phyloP scores from a whole-genome alignment of 1,139 yeast genomes.

The Eremothecium gossypii region DNA sequence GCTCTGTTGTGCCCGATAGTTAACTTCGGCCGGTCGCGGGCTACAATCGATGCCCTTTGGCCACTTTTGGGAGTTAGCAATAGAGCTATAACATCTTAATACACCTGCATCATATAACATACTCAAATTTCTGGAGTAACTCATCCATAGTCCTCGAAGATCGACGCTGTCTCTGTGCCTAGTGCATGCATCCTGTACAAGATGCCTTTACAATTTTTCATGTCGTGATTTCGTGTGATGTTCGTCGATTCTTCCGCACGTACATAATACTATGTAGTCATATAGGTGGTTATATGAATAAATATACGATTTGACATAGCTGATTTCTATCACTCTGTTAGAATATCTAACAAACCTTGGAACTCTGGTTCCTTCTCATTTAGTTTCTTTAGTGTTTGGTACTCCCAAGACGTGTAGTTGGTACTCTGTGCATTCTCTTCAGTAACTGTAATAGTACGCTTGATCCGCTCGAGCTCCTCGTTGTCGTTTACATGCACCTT shows the following conservation, averaged over 20 bases:
- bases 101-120: slow-evolving; percentile 6
- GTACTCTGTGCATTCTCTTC: slow-evolving; percentile 16
- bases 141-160: slow-evolving; percentile 7
- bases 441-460: slow-evolving; percentile 47
- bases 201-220: no score
- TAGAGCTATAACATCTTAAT: background rate
- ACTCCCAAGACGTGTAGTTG: slow-evolving; percentile 32
- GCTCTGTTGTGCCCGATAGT: slow-evolving; percentile 11
- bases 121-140: slow-evolving; percentile 12
- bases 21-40: slow-evolving; percentile 9
- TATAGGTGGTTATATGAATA: no score
- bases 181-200: no score
- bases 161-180: no score
- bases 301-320: background rate
- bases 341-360: slow-evolving; percentile 1
- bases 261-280: no score
- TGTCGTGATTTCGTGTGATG: no score
- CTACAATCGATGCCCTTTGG: slow-evolving; percentile 4
- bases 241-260: background rate
- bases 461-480: slow-evolving; percentile 44
- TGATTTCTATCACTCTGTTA: slow-evolving; percentile 1
- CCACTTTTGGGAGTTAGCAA: slow-evolving; percentile 6
- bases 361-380: slow-evolving; percentile 3
- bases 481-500: slow-evolving; percentile 41
- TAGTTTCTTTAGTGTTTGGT: slow-evolving; percentile 13